Percentiles rank a stretch among this genome's conserved stretches.
These are phyloP conservation scores for Microsporum canis DNA, from an alignment of 2,329 filamentous ascomycete genomes.

Conservation along the genomic window DNA sequence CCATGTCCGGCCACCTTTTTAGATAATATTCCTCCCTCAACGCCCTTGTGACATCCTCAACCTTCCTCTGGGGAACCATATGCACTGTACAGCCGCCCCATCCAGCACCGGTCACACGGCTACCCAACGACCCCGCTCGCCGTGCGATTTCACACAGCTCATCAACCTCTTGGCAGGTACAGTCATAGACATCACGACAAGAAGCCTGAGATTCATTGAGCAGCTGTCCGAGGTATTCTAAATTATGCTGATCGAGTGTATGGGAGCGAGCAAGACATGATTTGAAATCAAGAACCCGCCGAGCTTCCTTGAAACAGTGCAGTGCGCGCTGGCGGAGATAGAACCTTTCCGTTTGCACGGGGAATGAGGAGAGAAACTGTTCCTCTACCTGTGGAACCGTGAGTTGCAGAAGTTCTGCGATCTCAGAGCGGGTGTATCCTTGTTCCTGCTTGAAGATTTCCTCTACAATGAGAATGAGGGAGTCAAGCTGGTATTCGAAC, in stretches of 20 bases:
- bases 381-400: constrained; percentile 60
- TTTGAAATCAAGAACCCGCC: constrained; percentile 75
- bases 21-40: constrained; percentile 74
- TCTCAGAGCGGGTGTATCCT: constrained; percentile 80
- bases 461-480: constrained; percentile 58
- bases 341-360: constrained; percentile 77
- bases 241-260: constrained; percentile 52
- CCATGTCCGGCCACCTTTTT: constrained; percentile 56
- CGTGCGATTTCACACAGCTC: constrained; percentile 71
- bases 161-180: constrained; percentile 87
- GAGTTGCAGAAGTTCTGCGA: constrained; percentile 59
- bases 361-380: constrained; percentile 76
- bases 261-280: constrained; percentile 52
- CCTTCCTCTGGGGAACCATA: constrained; percentile 72
- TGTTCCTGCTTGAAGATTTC: constrained; percentile 64
- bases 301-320: constrained; percentile 83
- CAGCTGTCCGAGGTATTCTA: constrained; percentile 61
- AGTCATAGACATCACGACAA: constrained; percentile 79
- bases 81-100: constrained; percentile 97
- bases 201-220: constrained; percentile 85
- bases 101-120: constrained; percentile 78
- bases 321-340: constrained; percentile 75
- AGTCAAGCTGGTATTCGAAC: constrained; percentile 57
- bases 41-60: constrained; percentile 63
- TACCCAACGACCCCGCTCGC: constrained; percentile 69